These are phyloP conservation scores for Lepidium didymum DNA, from an alignment of 345 rosid species.

Conservation along the genomic window DNA sequence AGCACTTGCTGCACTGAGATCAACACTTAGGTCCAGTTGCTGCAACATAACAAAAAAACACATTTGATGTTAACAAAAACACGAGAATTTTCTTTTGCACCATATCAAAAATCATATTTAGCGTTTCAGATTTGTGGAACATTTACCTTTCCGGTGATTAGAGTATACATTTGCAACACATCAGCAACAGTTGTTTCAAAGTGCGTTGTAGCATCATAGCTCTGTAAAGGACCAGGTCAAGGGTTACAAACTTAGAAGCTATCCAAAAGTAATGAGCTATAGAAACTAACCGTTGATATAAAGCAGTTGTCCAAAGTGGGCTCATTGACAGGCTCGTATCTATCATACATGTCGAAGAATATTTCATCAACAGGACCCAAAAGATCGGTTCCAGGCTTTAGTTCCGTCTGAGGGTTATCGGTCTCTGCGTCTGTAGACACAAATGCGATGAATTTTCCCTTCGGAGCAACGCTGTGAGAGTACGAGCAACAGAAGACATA, in stretches of 20 bases:
- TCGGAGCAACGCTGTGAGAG: constrained; percentile 88
- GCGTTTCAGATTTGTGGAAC: not conserved
- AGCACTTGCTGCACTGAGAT: constrained; percentile 38
- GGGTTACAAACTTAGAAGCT: not conserved
- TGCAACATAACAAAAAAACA: constrained; percentile 3
- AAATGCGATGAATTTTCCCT: constrained; percentile 87
- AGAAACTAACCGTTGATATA: constrained; percentile 54
- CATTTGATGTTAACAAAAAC: not conserved
- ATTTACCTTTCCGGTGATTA: constrained; percentile 38
- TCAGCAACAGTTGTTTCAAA: constrained; percentile 35
- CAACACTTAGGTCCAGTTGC: constrained; percentile 34
- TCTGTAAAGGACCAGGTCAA: constrained; percentile 9
- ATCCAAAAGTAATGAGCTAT: not conserved
- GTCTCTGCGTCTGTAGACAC: constrained; percentile 95
- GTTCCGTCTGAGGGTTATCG: constrained; percentile 61
- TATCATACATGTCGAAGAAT: constrained; percentile 72
- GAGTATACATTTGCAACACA: constrained; percentile 33
- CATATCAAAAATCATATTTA: not conserved
- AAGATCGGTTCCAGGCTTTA: constrained; percentile 78
- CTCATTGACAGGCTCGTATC: constrained; percentile 61
- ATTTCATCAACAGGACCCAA: constrained; percentile 76
- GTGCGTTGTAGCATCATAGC: constrained; percentile 40
- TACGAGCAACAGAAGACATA: constrained; percentile 95
- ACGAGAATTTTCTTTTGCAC: not conserved
- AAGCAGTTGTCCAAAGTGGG: constrained; percentile 59